phyloP scores from a whole-genome alignment of 1,139 yeast genomes.

The Yamadazyma dendronema region DNA sequence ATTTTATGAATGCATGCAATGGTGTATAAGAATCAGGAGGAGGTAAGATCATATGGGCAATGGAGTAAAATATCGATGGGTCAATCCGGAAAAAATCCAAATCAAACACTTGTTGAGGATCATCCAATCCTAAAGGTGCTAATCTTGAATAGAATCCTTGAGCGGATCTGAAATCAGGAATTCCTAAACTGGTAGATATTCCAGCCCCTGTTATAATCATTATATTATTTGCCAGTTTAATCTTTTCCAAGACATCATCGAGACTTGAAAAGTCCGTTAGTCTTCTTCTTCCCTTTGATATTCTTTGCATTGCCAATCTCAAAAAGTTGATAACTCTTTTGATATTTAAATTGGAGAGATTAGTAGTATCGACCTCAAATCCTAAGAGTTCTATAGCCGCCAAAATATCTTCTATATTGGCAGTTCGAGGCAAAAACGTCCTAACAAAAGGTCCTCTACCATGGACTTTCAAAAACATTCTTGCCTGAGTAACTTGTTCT shows the following conservation, averaged over 20 bases:
- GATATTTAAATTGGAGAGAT: slow-evolving; percentile 21
- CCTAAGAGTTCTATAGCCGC: slow-evolving; percentile 51
- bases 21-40: slow-evolving; percentile 76
- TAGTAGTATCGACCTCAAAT: slow-evolving; percentile 40
- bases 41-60: slow-evolving; percentile 87
- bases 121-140: slow-evolving; percentile 68
- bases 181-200: slow-evolving; percentile 87
- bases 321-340: slow-evolving; percentile 47
- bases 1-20: slow-evolving; percentile 76
- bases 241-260: slow-evolving; percentile 56
- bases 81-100: slow-evolving; percentile 69
- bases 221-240: slow-evolving; percentile 57
- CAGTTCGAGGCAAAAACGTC: slow-evolving; percentile 57
- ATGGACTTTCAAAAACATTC: slow-evolving; percentile 55
- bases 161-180: slow-evolving; percentile 92
- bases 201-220: slow-evolving; percentile 95
- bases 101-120: slow-evolving; percentile 95
- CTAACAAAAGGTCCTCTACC: slow-evolving; percentile 63
- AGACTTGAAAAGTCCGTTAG: slow-evolving; percentile 52
- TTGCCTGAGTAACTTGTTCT: slow-evolving; percentile 36
- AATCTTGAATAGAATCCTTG: slow-evolving; percentile 81
- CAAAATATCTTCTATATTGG: slow-evolving; percentile 53
- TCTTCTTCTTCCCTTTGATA: slow-evolving; percentile 52
- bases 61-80: slow-evolving; percentile 80
- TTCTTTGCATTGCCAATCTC: slow-evolving; percentile 61